Conservation (phyloP, 331 rosid genomes). For the Pyrus hybrid region DNA sequence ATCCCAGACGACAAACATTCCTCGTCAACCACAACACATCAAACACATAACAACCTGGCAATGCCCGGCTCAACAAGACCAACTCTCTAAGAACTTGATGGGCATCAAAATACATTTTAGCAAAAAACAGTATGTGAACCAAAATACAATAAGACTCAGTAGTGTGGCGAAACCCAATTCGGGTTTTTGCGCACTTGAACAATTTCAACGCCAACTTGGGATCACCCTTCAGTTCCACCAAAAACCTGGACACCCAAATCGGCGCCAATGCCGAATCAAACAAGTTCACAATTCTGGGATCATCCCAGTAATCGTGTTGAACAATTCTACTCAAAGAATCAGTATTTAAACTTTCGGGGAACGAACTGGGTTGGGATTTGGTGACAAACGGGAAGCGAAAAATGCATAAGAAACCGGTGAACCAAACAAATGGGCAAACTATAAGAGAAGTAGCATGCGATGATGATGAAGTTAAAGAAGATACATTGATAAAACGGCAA, state of each 20-base stretch:
- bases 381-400: slow-evolving; percentile 60
- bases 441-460: slow-evolving; percentile 20
- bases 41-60: slow-evolving; percentile 52
- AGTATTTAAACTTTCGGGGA: slow-evolving; percentile 24
- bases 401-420: slow-evolving; percentile 46
- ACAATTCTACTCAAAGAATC: slow-evolving; percentile 25
- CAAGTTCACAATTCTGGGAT: slow-evolving; percentile 25
- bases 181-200: slow-evolving; percentile 52
- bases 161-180: slow-evolving; percentile 43
- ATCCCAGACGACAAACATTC: slow-evolving; percentile 44
- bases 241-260: slow-evolving; percentile 50
- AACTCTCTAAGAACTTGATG: slow-evolving; percentile 46
- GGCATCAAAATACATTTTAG: slow-evolving; percentile 50
- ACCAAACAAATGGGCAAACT: slow-evolving; percentile 44
- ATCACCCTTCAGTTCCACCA: slow-evolving; percentile 52
- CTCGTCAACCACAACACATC: slow-evolving; percentile 71
- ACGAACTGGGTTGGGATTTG: slow-evolving; percentile 18
- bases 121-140: slow-evolving; percentile 63
- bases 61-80: slow-evolving; percentile 36
- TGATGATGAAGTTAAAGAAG: slow-evolving; percentile 8
- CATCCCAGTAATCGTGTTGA: slow-evolving; percentile 38
- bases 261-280: slow-evolving; percentile 62
- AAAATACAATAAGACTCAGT: slow-evolving; percentile 63
- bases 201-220: slow-evolving; percentile 58
- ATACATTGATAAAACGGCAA: slow-evolving; percentile 10